Conservation (phyloP, 2,329 filamentous ascomycete species). For the Penicillium sp. region DNA sequence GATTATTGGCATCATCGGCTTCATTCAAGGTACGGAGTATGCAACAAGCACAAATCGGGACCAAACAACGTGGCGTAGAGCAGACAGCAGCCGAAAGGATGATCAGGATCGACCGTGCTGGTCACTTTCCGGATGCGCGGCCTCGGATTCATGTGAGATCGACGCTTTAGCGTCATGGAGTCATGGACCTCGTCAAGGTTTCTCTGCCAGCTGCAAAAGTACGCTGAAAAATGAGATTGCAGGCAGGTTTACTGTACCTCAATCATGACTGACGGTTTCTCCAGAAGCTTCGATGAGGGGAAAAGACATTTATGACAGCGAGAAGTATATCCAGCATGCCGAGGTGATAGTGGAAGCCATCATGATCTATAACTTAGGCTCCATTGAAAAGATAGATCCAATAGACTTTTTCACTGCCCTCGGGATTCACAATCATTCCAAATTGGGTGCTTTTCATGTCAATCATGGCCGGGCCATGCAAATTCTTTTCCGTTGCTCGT, state of each 20-base stretch:
- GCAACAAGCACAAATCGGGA: too few species aligned
- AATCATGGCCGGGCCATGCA: conserved; percentile 6
- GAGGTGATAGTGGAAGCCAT: conserved; percentile 1
- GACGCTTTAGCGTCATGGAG: conserved; percentile 13
- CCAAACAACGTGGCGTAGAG: too few species aligned
- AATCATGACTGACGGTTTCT: too few species aligned
- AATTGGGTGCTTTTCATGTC: conserved; percentile 3
- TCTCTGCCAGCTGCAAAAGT: neutral
- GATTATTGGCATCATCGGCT: neutral
- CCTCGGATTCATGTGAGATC: conserved; percentile 22
- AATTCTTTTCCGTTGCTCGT: conserved; percentile 7
- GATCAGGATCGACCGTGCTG: neutral
- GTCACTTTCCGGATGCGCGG: conserved; percentile 3
- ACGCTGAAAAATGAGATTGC: conserved; percentile 1
- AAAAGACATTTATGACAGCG: too few species aligned
- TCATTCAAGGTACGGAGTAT: neutral
- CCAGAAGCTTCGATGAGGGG: too few species aligned
- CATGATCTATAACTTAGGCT: too few species aligned
- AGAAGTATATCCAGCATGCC: too few species aligned
- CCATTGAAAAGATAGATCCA: conserved; percentile 1
- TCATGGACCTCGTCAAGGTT: conserved; percentile 2
- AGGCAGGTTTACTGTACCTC: too few species aligned
- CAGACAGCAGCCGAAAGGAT: conserved; percentile 1
- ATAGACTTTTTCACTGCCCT: neutral
- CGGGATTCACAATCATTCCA: neutral